These are phyloP conservation scores for Psilocybe azurescens DNA, from an alignment of 768 basidiomycete species.

Conservation along the genomic window DNA sequence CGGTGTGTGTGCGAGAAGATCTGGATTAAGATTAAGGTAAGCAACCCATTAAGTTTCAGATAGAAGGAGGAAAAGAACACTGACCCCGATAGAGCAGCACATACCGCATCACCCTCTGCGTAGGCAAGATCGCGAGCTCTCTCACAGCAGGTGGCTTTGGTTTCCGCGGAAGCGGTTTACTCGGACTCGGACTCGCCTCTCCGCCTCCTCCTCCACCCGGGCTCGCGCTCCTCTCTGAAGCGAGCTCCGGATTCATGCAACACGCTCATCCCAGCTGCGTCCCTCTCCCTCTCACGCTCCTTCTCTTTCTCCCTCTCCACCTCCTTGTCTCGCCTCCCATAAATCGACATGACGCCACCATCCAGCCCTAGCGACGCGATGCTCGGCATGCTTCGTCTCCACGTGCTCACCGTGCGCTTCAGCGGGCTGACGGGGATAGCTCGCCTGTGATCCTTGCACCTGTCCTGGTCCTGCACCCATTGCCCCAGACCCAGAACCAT, in stretches of 20 bases:
- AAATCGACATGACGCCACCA: conserved; percentile 15
- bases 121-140: conserved; percentile 70
- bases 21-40: conserved; percentile 32
- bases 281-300: neutral
- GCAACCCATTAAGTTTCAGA: neutral
- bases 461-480: neutral
- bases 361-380: conserved; percentile 22
- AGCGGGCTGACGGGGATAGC: conserved; percentile 17
- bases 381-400: conserved; percentile 30
- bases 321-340: conserved; percentile 7
- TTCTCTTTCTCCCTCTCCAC: conserved; percentile 3
- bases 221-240: neutral
- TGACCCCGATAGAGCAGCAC: conserved; percentile 63
- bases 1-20: conserved; percentile 59
- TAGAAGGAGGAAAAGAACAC: conserved; percentile 17
- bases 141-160: conserved; percentile 37
- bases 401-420: conserved; percentile 27
- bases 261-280: neutral
- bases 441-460: neutral
- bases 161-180: neutral
- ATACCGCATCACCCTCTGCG: conserved; percentile 68
- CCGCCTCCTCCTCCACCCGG: neutral
- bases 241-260: neutral
- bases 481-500: neutral
- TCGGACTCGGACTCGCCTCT: conserved; percentile 1